phyloP scores from a whole-genome alignment of 805 yeast genomes.

The Torulaspora franciscae region DNA sequence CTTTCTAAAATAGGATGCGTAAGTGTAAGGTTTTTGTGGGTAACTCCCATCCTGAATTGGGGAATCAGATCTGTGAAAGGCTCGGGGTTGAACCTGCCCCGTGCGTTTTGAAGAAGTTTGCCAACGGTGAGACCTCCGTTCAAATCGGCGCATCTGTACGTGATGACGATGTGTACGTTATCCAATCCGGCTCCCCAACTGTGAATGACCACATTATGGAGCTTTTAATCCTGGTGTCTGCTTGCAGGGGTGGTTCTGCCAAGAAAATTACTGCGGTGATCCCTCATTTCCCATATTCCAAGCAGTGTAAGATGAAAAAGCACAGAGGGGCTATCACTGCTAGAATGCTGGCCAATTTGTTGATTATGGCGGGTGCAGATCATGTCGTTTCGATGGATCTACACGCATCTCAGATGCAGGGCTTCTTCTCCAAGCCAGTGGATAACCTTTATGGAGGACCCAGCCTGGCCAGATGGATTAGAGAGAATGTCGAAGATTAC shows the following conservation, averaged over 20 bases:
- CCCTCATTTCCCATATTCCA: conserved; percentile 96
- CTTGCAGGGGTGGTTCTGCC: conserved; percentile 98
- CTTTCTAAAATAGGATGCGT: conserved; percentile 56
- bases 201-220: conserved; percentile 96
- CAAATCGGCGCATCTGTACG: conserved; percentile 92
- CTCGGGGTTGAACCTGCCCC: conserved; percentile 94
- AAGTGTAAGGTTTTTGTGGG: conserved; percentile 97
- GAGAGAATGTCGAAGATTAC: conserved; percentile 81
- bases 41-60: conserved; percentile 92
- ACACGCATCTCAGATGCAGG: conserved; percentile 98
- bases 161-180: conserved; percentile 93
- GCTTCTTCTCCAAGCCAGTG: conserved; percentile 94
- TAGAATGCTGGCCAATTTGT: conserved; percentile 90
- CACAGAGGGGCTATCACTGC: conserved; percentile 99
- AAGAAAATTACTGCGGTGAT: conserved; percentile 91
- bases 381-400: conserved; percentile 97
- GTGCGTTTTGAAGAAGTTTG: conserved; percentile 82
- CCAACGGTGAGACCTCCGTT: conserved; percentile 96
- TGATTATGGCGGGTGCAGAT: conserved; percentile 98
- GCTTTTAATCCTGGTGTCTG: conserved; percentile 82
- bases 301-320: conserved; percentile 97
- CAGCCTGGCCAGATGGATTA: conserved; percentile 92
- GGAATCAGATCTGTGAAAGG: conserved; percentile 81
- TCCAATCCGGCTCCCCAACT: conserved; percentile 85
- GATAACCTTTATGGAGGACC: conserved; percentile 97